These are phyloP conservation scores for Pseudognaphalium luteoalbum DNA, from an alignment of 129 eudicot species.

Conservation along the genomic window DNA sequence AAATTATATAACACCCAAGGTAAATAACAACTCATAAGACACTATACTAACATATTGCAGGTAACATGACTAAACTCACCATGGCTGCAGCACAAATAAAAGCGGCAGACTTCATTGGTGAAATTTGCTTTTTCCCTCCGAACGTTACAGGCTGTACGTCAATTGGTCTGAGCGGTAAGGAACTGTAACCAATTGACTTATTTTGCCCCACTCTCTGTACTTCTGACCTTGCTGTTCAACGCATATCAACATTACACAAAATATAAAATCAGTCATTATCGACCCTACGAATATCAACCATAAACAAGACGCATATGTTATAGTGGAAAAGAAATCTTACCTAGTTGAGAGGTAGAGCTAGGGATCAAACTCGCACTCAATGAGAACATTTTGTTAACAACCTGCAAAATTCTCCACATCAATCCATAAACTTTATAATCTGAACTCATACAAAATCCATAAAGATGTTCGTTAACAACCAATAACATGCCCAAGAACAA, in stretches of 20 bases:
- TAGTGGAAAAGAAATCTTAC: conserved; percentile 30
- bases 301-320: conserved; percentile 7
- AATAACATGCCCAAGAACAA: too few relatives aligned
- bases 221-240: conserved; percentile 41
- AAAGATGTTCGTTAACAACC: too few relatives aligned
- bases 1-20: neutral
- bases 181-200: conserved; percentile 27
- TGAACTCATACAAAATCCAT: neutral
- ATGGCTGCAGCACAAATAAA: conserved; percentile 61
- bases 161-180: conserved; percentile 34
- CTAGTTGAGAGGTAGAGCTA: conserved; percentile 43
- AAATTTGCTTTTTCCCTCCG: conserved; percentile 26
- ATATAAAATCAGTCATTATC: conserved; percentile 7
- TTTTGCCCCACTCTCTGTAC: conserved; percentile 32
- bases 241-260: conserved; percentile 19
- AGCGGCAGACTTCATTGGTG: conserved; percentile 42
- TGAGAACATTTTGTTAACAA: conserved; percentile 40
- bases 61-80: conserved; percentile 44
- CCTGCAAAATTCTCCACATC: conserved; percentile 18
- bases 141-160: conserved; percentile 31
- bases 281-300: conserved; percentile 2
- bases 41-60: conserved; percentile 6
- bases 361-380: conserved; percentile 40
- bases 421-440: conserved; percentile 1
- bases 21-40: neutral